Conservation (phyloP, 2,329 filamentous ascomycete genomes). For the Massarina eburnea region DNA sequence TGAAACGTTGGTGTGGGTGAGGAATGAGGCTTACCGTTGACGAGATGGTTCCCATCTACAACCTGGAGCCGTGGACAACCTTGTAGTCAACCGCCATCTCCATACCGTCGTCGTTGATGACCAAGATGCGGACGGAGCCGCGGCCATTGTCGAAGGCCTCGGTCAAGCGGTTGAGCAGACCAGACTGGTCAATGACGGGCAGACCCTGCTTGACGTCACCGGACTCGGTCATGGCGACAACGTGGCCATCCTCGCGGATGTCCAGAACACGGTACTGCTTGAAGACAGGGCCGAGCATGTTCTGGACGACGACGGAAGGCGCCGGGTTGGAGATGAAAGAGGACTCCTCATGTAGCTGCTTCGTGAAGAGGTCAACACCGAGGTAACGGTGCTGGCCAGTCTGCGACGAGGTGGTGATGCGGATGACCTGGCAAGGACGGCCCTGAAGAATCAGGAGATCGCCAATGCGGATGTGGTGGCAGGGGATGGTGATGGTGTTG, state of each 20-base stretch:
- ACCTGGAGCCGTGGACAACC: slow-evolving; percentile 80
- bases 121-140: slow-evolving; percentile 90
- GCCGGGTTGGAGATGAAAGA: slow-evolving; percentile 96
- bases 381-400: slow-evolving; percentile 99
- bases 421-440: slow-evolving; percentile 99
- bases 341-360: slow-evolving; percentile 98
- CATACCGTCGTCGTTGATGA: slow-evolving; percentile 88
- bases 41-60: slow-evolving; percentile 49
- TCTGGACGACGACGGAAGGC: slow-evolving; percentile 96
- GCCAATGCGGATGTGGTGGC: slow-evolving; percentile 99
- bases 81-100: slow-evolving; percentile 99
- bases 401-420: slow-evolving; percentile 96
- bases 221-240: slow-evolving; percentile 98
- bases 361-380: slow-evolving; percentile 99
- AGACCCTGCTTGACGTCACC: slow-evolving; percentile 97
- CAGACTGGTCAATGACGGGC: slow-evolving; percentile 91
- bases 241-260: slow-evolving; percentile 76
- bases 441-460: slow-evolving; percentile 99
- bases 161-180: slow-evolving; percentile 77
- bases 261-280: slow-evolving; percentile 99
- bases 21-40: slow-evolving; percentile 32
- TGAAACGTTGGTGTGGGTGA: not conserved
- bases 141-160: slow-evolving; percentile 88
- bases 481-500: slow-evolving; percentile 96
- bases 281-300: slow-evolving; percentile 98